Conservation (phyloP, 2,329 filamentous ascomycete species). For the Thelonectria blattea region DNA sequence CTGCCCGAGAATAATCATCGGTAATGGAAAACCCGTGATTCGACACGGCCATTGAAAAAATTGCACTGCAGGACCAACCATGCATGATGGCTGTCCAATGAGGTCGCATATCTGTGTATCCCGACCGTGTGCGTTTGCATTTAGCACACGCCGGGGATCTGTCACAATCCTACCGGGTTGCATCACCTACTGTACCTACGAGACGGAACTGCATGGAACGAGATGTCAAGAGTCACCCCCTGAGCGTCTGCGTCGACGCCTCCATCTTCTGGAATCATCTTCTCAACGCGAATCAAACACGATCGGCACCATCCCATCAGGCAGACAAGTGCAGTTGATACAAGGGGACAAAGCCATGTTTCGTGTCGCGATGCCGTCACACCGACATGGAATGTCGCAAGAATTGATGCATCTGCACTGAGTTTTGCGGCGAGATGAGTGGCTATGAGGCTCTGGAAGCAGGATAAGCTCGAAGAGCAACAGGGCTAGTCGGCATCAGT, state of each 20-base stretch:
- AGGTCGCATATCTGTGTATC: background rate
- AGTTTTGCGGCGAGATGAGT: constrained; percentile 7
- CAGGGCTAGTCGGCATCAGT: background rate
- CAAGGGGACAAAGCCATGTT: constrained; percentile 24
- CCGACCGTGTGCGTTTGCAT: background rate
- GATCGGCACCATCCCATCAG: constrained; percentile 4
- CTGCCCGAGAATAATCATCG: background rate
- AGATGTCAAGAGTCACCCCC: background rate
- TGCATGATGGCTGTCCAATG: background rate
- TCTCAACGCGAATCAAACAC: background rate
- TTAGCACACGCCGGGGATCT: background rate
- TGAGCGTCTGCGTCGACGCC: background rate
- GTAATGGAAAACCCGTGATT: constrained; percentile 2
- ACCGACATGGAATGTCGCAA: constrained; percentile 36
- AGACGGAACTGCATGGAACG: background rate
- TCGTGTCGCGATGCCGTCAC: constrained; percentile 33
- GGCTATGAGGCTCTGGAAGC: constrained; percentile 5
- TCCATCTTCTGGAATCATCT: background rate
- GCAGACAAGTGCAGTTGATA: constrained; percentile 2
- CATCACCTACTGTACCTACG: background rate
- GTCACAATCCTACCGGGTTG: background rate
- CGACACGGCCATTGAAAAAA: background rate
- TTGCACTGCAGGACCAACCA: background rate
- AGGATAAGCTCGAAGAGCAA: background rate
- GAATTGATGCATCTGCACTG: constrained; percentile 7